phyloP scores from a whole-genome alignment of 164 flowering plant species.

The Vitis amurensis region DNA sequence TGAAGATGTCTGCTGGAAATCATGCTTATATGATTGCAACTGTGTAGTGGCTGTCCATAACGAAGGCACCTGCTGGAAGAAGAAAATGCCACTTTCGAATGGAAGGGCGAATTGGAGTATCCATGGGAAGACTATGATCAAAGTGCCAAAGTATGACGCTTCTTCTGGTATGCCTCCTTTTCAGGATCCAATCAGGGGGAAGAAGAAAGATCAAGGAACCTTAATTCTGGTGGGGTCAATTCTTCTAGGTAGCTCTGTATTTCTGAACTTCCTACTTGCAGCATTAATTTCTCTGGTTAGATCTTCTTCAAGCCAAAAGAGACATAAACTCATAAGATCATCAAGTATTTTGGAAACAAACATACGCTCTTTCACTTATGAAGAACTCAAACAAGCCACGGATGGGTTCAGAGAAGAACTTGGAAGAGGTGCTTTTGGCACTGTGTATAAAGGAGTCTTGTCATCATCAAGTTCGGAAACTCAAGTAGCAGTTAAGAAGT shows the following conservation, averaged over 20 bases:
- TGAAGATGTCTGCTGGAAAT: too few relatives aligned
- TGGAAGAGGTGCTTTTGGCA: slow-evolving; percentile 22
- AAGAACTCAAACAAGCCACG: slow-evolving; percentile 16
- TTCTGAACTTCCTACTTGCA: slow-evolving; percentile 5
- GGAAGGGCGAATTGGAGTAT: not conserved
- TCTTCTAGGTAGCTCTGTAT: slow-evolving; percentile 14
- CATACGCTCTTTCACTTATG: slow-evolving; percentile 12
- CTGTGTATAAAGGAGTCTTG: slow-evolving; percentile 21
- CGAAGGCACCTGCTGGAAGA: too few relatives aligned
- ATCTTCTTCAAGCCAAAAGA: not conserved
- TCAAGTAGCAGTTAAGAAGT: slow-evolving; percentile 21
- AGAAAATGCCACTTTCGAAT: slow-evolving; percentile 4
- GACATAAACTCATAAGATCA: not conserved
- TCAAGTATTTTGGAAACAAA: not conserved
- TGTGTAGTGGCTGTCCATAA: too few relatives aligned
- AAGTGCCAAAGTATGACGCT: slow-evolving; percentile 1
- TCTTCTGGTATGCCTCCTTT: not conserved
- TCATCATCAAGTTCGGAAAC: not conserved
- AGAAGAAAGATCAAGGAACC: not conserved
- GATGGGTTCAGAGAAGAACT: slow-evolving; percentile 18
- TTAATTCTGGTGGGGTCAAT: not conserved
- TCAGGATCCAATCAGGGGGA: not conserved
- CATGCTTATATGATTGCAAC: too few relatives aligned
- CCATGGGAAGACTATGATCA: slow-evolving; percentile 1
- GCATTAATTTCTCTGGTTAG: not conserved